A percentile compares a stretch with the other conserved stretches of the same genome.
These are phyloP conservation scores for Curvularia spicifera DNA, from an alignment of 2,329 filamentous ascomycete species.

Conservation along the genomic window DNA sequence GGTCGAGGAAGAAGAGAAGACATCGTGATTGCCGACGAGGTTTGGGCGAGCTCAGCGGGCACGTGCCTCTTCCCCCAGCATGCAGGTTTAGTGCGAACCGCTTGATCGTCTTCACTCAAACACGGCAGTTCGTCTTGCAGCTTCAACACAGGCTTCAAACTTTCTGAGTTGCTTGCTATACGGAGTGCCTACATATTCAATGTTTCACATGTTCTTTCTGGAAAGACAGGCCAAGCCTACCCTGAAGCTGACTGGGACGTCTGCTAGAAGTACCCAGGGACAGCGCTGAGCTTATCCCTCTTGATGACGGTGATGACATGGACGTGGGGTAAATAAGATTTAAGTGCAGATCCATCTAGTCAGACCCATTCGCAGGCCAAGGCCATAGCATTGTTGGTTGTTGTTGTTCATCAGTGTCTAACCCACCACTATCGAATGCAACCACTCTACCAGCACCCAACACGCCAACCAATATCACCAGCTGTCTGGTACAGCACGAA, in stretches of 20 bases:
- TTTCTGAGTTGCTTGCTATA: not conserved
- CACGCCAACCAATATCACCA: constrained; percentile 4
- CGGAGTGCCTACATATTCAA: too few relatives aligned
- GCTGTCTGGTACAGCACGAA: constrained; percentile 2
- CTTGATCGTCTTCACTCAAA: not conserved
- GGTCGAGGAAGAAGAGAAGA: not conserved
- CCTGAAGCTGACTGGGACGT: not conserved
- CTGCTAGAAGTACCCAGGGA: not conserved
- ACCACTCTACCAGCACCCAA: constrained; percentile 1
- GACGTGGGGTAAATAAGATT: not conserved
- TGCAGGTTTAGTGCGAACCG: not conserved
- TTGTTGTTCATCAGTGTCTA: not conserved
- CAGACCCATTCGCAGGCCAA: not conserved
- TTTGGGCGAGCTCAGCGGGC: not conserved
- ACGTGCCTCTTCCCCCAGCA: not conserved
- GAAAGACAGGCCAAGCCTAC: not conserved
- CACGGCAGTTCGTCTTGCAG: not conserved
- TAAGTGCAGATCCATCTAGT: not conserved
- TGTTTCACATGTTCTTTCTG: not conserved
- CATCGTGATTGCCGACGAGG: not conserved
- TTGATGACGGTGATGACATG: not conserved
- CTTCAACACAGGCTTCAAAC: not conserved
- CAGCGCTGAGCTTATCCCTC: not conserved
- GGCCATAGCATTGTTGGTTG: not conserved
- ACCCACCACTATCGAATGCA: not conserved